These are phyloP conservation scores for Chamaenerion angustifolium DNA, from an alignment of 345 rosid species.

Conservation along the genomic window DNA sequence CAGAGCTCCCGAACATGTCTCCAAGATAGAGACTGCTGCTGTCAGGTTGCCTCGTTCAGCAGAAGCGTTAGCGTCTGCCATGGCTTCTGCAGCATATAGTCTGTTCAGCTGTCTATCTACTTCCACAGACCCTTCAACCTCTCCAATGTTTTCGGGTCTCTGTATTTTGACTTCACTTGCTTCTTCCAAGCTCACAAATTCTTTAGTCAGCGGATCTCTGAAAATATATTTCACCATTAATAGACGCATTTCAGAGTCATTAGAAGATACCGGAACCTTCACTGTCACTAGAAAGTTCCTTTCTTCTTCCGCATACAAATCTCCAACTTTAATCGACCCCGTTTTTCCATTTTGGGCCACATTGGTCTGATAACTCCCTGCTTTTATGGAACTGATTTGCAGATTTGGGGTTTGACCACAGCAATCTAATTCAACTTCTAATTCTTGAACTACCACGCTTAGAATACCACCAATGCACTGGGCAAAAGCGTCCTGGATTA, in stretches of 20 bases:
- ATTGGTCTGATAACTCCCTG: too few species aligned
- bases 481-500: conserved; percentile 28
- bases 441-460: conserved; percentile 48
- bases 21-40: conserved; percentile 55
- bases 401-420: conserved; percentile 49
- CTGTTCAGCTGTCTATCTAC: conserved; percentile 85
- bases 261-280: conserved; percentile 14
- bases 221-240: conserved; percentile 54
- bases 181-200: conserved; percentile 22
- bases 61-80: conserved; percentile 64
- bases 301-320: conserved; percentile 61
- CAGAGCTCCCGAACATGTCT: conserved; percentile 42
- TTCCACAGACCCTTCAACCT: conserved; percentile 51
- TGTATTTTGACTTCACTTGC: conserved; percentile 40
- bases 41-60: conserved; percentile 70
- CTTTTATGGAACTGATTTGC: conserved; percentile 38
- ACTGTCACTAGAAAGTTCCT: conserved; percentile 57
- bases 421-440: conserved; percentile 49
- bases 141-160: conserved; percentile 36
- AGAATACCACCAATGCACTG: conserved; percentile 28
- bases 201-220: conserved; percentile 59
- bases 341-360: conserved; percentile 38
- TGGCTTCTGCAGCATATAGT: conserved; percentile 79
- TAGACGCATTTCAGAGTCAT: too few species aligned
- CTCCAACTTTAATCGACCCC: conserved; percentile 50